Evolutionary conservation across 169 alveolate species (phyloP), one percentile per base, ranked within the genome.

Genomic region (Babesia bigemina): DNA sequence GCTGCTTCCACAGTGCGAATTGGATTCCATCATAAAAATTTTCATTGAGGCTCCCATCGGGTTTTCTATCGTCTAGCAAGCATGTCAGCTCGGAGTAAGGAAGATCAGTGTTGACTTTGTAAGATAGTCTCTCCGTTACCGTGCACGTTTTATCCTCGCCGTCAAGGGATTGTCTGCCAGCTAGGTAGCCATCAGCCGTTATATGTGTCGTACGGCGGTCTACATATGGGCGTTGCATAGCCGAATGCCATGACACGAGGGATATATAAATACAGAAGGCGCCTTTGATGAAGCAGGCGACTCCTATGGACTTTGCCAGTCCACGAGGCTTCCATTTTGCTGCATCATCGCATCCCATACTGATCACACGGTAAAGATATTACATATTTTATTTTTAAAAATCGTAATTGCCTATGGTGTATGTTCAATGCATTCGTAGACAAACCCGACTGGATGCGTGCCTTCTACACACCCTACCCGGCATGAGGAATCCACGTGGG

Each of bases 1-100:
- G 17, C 21, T 42, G n/a, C 52, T 57, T 58, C 89, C 85, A 74
- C 17, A 71, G 48, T 42, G 55, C 67, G 47, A 79, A 79, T 45
- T 70, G 63, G 12, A 55, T 49, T 17, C 75, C 76, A 14, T 33
- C 48, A 42, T 60, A 65, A 36, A 48, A 65, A 22, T 53, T 57
- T 13, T 70, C 84, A 39, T 70, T 45, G 21, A 61, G 52, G 13
- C 48, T 70, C 24, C 72, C 72, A 45, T 78, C 75, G 22, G 67
- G 63, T 16, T 26, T 62, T 24, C 36, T 8, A 24, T 73, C 73
- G 50, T 50, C 63, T 42, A 75, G 29, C 44, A 79, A 53, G 17
- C 74, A 58, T 53, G 71, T 66, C 28, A 70, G 69, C 36, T n/a
- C 65, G 14, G 84, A 45, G 36, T 66, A 45, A 24, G 84, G 84